Evolutionary conservation across 2,329 filamentous ascomycete species (phyloP), one percentile per base, ranked within the genome.

Genomic region (Chaetothyriales sp.): DNA sequence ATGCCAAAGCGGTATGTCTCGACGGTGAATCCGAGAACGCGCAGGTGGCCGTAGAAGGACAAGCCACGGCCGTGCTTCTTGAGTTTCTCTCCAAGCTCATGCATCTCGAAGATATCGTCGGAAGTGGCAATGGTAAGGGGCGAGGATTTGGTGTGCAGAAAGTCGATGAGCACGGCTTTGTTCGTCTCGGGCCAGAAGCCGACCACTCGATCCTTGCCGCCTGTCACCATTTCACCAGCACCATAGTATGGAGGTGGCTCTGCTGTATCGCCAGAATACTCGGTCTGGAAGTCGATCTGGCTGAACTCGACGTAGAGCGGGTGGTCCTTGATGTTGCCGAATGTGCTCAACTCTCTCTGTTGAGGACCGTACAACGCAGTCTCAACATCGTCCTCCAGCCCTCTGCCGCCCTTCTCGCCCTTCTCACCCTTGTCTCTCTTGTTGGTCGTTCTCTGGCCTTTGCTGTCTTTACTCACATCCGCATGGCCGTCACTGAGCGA

Each of bases 401-500:
- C 49, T 19, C 56, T 55, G 2, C 46, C 50, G 25, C 54, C 54
- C 46, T 56, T 57, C 18, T 45, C 47, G 18, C 53, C 46, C 47
- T 57, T 57, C 2, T 47, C 49, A 18, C 56, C 55, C 39, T 59
- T 55, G n/a, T n/a, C n/a, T n/a, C n/a, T n/a, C n/a, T n/a, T n/a
- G n/a, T n/a, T n/a, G n/a, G n/a, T n/a, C n/a, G n/a, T n/a, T 22
- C 55, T 51, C 8, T 51, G 54, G 44, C 25, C 18, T 25, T 49
- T 71, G 68, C 54, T 73, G 19, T 47, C 45, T 32, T 36, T 46
- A 22, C n/a, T 32, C 8, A 2, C 45, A 45, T 20, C 43, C 8
- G 8, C 26, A 10, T 47, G 20, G 25, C 20, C 19, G 48, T 73
- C 67, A 4, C 77, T 80, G n/a, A 83, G 66, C 58, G 80, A 76